Evolutionary conservation across 371 early-diverging fungal species (phyloP).

Genomic region (Mortierella sp.): DNA sequence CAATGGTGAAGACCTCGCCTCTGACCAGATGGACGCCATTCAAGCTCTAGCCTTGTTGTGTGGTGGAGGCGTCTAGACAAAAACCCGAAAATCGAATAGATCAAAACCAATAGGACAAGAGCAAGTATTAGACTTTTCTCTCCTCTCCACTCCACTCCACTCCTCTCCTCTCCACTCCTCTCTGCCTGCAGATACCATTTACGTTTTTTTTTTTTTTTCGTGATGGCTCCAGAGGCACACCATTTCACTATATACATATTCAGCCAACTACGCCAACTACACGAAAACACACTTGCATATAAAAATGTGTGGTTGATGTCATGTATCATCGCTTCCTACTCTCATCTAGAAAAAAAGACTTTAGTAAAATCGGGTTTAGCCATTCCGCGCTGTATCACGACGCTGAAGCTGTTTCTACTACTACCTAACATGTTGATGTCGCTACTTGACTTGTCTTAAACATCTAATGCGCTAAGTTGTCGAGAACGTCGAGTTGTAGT

Average conservation of each 20-base stretch:
- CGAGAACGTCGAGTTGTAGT: no score
- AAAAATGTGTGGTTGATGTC: neutral
- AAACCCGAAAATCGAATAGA: neutral
- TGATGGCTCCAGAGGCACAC: neutral
- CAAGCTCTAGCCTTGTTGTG: conserved; percentile 49
- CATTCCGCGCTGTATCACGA: no score
- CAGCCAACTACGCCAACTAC: neutral
- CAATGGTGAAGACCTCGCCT: conserved; percentile 52
- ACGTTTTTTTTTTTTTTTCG: neutral
- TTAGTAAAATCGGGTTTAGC: no score
- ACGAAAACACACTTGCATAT: neutral
- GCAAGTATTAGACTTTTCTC: neutral
- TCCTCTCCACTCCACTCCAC: neutral
- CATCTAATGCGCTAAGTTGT: no score
- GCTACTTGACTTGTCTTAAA: no score
- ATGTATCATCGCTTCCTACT: neutral
- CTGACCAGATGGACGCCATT: conserved; percentile 56
- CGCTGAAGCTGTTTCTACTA: no score
- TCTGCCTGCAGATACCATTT: neutral
- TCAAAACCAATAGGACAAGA: neutral
- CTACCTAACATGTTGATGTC: no score
- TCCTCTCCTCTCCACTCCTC: neutral
- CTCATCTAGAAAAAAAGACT: no score
- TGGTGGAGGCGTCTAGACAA: conserved; percentile 45
- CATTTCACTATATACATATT: conserved; percentile 4